These are phyloP conservation scores for Lactifluus volemus DNA, from an alignment of 768 basidiomycete genomes.

Conservation along the genomic window DNA sequence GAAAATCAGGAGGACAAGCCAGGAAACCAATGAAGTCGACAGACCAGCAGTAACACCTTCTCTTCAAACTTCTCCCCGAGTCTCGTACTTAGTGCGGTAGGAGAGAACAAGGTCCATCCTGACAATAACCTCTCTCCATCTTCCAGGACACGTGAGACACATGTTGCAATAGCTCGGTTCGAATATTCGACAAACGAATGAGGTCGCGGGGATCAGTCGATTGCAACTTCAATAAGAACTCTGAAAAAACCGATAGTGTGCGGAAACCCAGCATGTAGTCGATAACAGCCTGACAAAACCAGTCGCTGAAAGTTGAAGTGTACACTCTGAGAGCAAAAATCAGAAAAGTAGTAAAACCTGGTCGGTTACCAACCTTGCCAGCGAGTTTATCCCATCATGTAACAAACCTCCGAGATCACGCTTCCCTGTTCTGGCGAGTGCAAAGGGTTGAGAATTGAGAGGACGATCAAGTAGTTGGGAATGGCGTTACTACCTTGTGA, in stretches of 20 bases:
- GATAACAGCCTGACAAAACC: constrained; percentile 95
- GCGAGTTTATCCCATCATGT: constrained; percentile 92
- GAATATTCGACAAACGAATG: constrained; percentile 78
- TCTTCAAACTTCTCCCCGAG: constrained; percentile 84
- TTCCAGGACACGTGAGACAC: constrained; percentile 44
- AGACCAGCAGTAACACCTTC: constrained; percentile 81
- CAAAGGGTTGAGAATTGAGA: constrained; percentile 4
- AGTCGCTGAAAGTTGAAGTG: constrained; percentile 86
- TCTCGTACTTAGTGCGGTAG: constrained; percentile 63
- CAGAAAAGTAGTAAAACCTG: not conserved
- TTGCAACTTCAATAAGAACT: constrained; percentile 82
- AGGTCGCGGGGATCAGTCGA: constrained; percentile 90
- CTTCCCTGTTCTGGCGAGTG: constrained; percentile 71
- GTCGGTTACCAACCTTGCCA: constrained; percentile 49
- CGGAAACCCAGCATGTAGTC: constrained; percentile 88
- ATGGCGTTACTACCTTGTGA: constrained; percentile 51
- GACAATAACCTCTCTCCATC: constrained; percentile 52
- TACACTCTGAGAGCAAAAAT: constrained; percentile 49
- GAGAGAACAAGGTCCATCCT: constrained; percentile 91
- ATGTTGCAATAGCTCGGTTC: constrained; percentile 91
- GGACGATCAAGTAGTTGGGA: not conserved
- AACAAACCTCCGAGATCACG: constrained; percentile 86
- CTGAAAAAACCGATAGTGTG: constrained; percentile 80
- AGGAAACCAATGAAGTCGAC: constrained; percentile 30
- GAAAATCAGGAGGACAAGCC: not conserved